Base-by-base conservation (phyloP, 495 filamentous ascomycete genomes). In the Cercophora samala region DNA sequence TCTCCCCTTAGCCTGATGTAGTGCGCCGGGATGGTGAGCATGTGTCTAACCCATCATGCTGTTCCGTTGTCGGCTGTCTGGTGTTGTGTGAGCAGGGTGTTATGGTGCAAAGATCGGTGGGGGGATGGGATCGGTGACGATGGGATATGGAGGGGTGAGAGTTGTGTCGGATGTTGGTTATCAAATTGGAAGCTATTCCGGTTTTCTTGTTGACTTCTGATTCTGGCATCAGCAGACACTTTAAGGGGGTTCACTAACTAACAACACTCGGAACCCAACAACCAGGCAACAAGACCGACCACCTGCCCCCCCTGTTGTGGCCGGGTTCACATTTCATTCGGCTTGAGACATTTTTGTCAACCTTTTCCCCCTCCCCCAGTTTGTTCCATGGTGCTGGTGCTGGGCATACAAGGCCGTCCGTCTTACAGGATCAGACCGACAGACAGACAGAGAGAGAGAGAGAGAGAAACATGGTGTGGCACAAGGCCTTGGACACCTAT, bases 1-100 rank as follows among this genome's bases (percentile, higher is more conserved):
- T 68, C 67, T 68, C 63, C 63, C 60, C 8, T 37, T 62, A 62
- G 25, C 60, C 13, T 62, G 25, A n/a, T 29, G 60, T 29, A 19
- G 60, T 62, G 60, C 21, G n/a, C 23, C 58, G 17, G 24, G 58
- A 61, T 61, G 25, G 26, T 62, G 26, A 8, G n/a, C 60, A 62
- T 62, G 2, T 62, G 25, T 62, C 26, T 62, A 18, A 61, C 26
- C 58, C 58, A 24, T 42, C 26, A 25, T 42, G 26, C 26, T 8
- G 15, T 46, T 46, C 24, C 19, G 18, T 24, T 9, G 21, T 53
- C 37, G 42, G 62, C 24, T 55, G 42, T 42, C 17, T 29, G 26
- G 4, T 29, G 26, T 29, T 13, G 4, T 51, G 32, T 15, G n/a
- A n/a, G n/a, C n/a, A n/a, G n/a, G n/a, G 17, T 23, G 22, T 13